Percentiles rank a stretch among this genome's conserved stretches.
These are phyloP conservation scores for Penicillium canescens DNA, from an alignment of 495 filamentous ascomycete genomes.

Conservation along the genomic window DNA sequence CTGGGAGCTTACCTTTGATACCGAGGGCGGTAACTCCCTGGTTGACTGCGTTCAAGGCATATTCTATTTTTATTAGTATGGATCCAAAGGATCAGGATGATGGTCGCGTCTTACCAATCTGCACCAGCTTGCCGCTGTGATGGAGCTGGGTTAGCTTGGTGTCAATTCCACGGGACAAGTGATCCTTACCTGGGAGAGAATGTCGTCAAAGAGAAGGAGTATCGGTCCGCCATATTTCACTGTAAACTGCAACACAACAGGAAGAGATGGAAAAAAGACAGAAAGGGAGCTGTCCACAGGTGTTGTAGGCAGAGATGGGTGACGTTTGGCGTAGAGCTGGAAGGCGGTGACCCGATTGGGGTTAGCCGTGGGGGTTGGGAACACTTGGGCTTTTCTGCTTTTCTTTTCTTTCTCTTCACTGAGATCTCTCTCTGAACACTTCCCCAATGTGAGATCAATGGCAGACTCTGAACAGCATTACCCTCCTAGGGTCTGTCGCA, in stretches of 20 bases:
- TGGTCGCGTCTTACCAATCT: slow-evolving; percentile 52
- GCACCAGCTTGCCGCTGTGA: slow-evolving; percentile 85
- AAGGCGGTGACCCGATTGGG: slow-evolving; percentile 31
- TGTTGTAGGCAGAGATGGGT: slow-evolving; percentile 31
- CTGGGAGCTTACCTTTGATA: slow-evolving; percentile 76
- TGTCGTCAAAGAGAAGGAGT: slow-evolving; percentile 98
- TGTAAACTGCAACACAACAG: slow-evolving; percentile 2
- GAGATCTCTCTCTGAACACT: not conserved
- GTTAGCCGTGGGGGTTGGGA: slow-evolving; percentile 17
- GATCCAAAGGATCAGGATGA: not conserved
- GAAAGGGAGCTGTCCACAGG: slow-evolving; percentile 7
- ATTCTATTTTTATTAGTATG: slow-evolving; percentile 62
- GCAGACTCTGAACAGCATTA: slow-evolving; percentile 51
- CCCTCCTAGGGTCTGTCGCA: slow-evolving; percentile 77
- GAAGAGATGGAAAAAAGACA: slow-evolving; percentile 16
- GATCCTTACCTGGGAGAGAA: slow-evolving; percentile 94
- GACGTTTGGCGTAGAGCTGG: slow-evolving; percentile 29
- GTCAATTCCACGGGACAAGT: slow-evolving; percentile 15
- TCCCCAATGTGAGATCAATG: slow-evolving; percentile 11
- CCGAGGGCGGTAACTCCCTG: slow-evolving; percentile 97
- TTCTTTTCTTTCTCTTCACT: slow-evolving; percentile 7
- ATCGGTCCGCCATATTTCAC: slow-evolving; percentile 87
- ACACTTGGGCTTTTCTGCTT: slow-evolving; percentile 19
- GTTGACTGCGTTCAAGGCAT: slow-evolving; percentile 98
- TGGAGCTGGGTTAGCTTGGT: slow-evolving; percentile 21